A percentile compares a stretch with the other conserved stretches of the same genome.
Evolutionary conservation across 176 grass and related monocot species (phyloP).

Genomic region (Chrysopogon serrulatus): DNA sequence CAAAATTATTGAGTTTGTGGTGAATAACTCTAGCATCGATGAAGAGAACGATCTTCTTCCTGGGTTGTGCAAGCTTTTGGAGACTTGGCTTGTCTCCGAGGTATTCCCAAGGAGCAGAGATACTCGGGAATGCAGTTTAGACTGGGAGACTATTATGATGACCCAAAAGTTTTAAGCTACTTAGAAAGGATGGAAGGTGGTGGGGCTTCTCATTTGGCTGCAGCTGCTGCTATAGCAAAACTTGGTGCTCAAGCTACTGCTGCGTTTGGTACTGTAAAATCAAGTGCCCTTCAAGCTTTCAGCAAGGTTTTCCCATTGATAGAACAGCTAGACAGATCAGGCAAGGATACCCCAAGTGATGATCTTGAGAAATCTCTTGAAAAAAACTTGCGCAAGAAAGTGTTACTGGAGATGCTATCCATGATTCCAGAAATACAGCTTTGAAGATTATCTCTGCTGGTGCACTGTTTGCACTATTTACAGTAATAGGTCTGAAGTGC

Average conservation of each 20-base stretch:
- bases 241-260: slow-evolving; percentile 78
- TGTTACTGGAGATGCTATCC: background rate
- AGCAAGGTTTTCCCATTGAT: slow-evolving; percentile 80
- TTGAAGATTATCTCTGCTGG: slow-evolving; percentile 69
- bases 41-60: slow-evolving; percentile 75
- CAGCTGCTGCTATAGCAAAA: slow-evolving; percentile 85
- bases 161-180: slow-evolving; percentile 71
- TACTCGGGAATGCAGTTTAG: slow-evolving; percentile 72
- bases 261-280: slow-evolving; percentile 71
- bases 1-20: slow-evolving; percentile 75
- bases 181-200: slow-evolving; percentile 89
- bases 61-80: slow-evolving; percentile 88
- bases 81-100: slow-evolving; percentile 80
- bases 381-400: slow-evolving; percentile 28
- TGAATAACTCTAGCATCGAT: slow-evolving; percentile 60
- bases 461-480: slow-evolving; percentile 59
- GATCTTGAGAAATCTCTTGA: slow-evolving; percentile 31
- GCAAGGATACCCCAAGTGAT: slow-evolving; percentile 13
- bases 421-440: slow-evolving; percentile 45
- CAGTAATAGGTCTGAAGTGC: slow-evolving; percentile 54
- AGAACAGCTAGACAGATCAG: slow-evolving; percentile 47
- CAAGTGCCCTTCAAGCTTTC: slow-evolving; percentile 84
- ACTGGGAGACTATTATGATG: slow-evolving; percentile 91
- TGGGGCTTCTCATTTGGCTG: slow-evolving; percentile 70
- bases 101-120: slow-evolving; percentile 93